Percentiles rank a stretch among this genome's conserved stretches.
These are phyloP conservation scores for Aspergillus nanangensis DNA, from an alignment of 495 filamentous ascomycete genomes.

Conservation along the genomic window DNA sequence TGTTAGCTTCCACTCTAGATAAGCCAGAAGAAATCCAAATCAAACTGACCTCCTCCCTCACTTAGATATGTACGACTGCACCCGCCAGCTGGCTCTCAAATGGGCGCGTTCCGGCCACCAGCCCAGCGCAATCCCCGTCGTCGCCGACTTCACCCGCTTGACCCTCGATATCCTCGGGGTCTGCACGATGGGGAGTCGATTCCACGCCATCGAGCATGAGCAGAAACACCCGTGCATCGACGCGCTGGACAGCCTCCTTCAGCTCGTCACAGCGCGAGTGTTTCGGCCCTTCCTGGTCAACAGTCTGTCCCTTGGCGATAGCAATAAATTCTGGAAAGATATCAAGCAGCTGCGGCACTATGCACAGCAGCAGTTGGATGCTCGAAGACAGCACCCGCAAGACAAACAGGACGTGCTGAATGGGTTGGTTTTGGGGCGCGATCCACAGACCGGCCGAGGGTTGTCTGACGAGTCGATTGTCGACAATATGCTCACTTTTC, in stretches of 20 bases:
- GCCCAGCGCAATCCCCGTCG: constrained; percentile 53
- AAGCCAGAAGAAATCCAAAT: too few relatives aligned
- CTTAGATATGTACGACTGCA: constrained; percentile 69
- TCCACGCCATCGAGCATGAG: constrained; percentile 70
- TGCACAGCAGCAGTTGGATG: constrained; percentile 54
- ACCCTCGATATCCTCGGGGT: constrained; percentile 70
- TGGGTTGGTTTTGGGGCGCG: constrained; percentile 63
- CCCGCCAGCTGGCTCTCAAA: constrained; percentile 65
- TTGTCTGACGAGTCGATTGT: constrained; percentile 58
- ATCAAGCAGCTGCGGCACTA: constrained; percentile 52
- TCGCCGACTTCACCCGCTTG: constrained; percentile 72
- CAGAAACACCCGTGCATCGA: constrained; percentile 62
- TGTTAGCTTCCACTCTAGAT: constrained; percentile 1
- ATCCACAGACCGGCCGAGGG: constrained; percentile 61
- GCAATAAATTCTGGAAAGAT: constrained; percentile 54
- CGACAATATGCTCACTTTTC: constrained; percentile 68
- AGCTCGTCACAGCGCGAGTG: constrained; percentile 42
- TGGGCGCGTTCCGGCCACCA: constrained; percentile 63
- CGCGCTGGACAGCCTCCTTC: constrained; percentile 58
- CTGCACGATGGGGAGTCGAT: constrained; percentile 69
- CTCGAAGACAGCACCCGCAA: constrained; percentile 49
- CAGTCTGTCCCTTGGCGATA: constrained; percentile 44
- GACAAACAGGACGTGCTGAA: constrained; percentile 66
- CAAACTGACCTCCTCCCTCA: too few relatives aligned
- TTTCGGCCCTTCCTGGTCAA: constrained; percentile 50